Conservation (phyloP, 192 early-diverging fungal genomes). For the Kickxella alabastrina region DNA sequence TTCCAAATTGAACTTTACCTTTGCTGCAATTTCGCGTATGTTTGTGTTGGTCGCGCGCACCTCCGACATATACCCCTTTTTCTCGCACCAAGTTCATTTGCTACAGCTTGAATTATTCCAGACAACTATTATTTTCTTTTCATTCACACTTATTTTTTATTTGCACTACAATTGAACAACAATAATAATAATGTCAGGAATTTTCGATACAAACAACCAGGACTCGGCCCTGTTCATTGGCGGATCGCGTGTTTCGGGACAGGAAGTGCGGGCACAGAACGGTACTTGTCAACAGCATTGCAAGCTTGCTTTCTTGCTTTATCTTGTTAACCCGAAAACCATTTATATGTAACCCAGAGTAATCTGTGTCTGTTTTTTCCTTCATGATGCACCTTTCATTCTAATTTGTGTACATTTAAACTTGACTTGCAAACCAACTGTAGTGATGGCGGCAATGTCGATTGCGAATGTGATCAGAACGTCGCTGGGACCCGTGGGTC, state of each 20-base stretch:
- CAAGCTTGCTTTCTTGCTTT: background rate
- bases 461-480: constrained; percentile 99
- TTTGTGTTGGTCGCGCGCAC: no score
- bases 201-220: constrained; percentile 49
- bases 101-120: no score
- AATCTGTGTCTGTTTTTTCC: no score
- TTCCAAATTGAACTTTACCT: no score
- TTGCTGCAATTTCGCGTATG: no score
- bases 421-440: no score
- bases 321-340: background rate
- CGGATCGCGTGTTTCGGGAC: constrained; percentile 85
- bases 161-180: background rate
- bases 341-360: no score
- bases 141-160: background rate
- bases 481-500: constrained; percentile 97
- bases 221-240: constrained; percentile 72
- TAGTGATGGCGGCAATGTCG: constrained; percentile 92
- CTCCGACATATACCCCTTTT: no score
- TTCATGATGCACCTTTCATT: no score
- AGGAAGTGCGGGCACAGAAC: constrained; percentile 89
- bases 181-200: constrained; percentile 34
- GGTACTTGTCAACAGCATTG: constrained; percentile 57
- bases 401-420: no score
- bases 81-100: background rate
- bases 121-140: background rate